Percentiles rank a stretch among this genome's conserved stretches.
Conservation (phyloP, 495 filamentous ascomycete genomes). For the Bathelium albidoporum region DNA sequence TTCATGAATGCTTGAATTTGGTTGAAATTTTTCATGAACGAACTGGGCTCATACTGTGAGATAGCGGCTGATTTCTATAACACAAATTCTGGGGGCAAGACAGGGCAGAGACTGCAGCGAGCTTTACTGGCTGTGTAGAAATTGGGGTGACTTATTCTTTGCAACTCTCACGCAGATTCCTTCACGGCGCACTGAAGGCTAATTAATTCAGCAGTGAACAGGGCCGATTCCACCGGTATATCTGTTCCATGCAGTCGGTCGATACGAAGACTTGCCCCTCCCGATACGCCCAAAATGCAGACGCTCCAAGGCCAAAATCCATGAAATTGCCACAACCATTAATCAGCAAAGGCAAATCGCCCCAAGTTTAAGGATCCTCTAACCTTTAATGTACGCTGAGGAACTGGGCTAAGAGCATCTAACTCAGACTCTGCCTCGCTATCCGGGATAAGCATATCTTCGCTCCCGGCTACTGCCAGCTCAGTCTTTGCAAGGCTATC, state of each 20-base stretch:
- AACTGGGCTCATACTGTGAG: too few relatives aligned
- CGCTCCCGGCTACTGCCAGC: conserved; percentile 47
- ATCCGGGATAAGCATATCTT: conserved; percentile 62
- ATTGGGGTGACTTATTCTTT: too few relatives aligned
- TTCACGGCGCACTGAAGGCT: too few relatives aligned
- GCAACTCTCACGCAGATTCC: too few relatives aligned
- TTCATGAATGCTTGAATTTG: background rate
- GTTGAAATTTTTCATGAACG: background rate
- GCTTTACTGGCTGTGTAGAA: too few relatives aligned
- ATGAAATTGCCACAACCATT: background rate
- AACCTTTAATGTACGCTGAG: conserved; percentile 11
- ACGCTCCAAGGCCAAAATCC: background rate
- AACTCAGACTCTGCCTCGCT: conserved; percentile 52
- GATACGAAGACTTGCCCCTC: background rate
- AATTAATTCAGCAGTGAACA: too few relatives aligned
- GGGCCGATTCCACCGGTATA: too few relatives aligned
- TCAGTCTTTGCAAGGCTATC: background rate
- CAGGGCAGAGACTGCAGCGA: too few relatives aligned
- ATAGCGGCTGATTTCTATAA: too few relatives aligned
- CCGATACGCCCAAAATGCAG: background rate
- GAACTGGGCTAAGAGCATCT: conserved; percentile 7
- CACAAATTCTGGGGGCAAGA: too few relatives aligned
- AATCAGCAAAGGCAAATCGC: conserved; percentile 27
- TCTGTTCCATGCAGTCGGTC: background rate
- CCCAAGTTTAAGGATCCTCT: conserved; percentile 19